Evolutionary conservation across 352 stramenopile species (phyloP).

Genomic region (Lagenidium giganteum): DNA sequence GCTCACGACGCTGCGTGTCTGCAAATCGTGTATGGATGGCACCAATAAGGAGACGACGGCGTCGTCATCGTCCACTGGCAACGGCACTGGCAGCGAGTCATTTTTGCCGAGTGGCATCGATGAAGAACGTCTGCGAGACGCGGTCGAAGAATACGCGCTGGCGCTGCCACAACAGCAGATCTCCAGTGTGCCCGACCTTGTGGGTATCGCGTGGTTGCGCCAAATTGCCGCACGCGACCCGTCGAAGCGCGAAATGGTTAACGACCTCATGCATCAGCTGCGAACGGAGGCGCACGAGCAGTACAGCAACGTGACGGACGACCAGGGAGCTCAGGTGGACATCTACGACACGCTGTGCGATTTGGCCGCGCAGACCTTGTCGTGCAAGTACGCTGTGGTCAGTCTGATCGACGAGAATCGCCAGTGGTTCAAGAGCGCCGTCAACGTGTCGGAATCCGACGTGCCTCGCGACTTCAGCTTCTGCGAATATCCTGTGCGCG

Average conservation of each 20-base stretch:
- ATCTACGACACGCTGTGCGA: conserved; percentile 85
- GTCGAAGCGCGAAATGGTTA: conserved; percentile 66
- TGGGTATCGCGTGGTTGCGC: conserved; percentile 72
- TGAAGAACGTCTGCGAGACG: conserved; percentile 39
- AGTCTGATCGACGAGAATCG: conserved; percentile 91
- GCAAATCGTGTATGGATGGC: conserved; percentile 76
- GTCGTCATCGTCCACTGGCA: conserved; percentile 9
- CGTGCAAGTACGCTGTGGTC: conserved; percentile 77
- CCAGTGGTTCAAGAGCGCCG: conserved; percentile 93
- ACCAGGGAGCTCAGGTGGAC: conserved; percentile 51
- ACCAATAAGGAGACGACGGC: conserved; percentile 15
- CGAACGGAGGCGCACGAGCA: conserved; percentile 31
- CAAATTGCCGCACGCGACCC: conserved; percentile 65
- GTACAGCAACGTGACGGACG: conserved; percentile 8
- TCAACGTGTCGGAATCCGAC: conserved; percentile 71
- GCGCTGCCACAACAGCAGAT: conserved; percentile 48
- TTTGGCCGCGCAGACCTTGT: conserved; percentile 64
- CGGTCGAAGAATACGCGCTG: conserved; percentile 72
- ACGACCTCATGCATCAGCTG: conserved; percentile 64
- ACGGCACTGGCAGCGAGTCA: conserved; percentile 4
- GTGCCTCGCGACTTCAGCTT: conserved; percentile 84
- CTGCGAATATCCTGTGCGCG: conserved; percentile 74
- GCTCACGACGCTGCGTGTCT: conserved; percentile 70
- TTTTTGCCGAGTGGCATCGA: conserved; percentile 35
- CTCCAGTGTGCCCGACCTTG: conserved; percentile 60